Conservation (phyloP, 2,329 filamentous ascomycete genomes). For the Huntiella abstrusa region DNA sequence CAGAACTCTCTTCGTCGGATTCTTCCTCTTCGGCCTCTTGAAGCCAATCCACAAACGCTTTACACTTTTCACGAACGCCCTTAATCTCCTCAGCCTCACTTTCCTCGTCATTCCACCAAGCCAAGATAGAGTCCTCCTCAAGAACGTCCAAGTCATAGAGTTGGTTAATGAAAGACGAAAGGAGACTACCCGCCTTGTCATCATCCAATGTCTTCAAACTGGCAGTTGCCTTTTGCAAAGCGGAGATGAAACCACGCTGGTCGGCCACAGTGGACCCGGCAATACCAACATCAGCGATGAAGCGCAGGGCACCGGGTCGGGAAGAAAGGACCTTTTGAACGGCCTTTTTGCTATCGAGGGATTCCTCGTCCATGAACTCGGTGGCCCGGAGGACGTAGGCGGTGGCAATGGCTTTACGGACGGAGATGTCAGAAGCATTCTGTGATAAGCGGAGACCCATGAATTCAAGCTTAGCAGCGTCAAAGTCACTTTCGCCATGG, state of each 20-base stretch:
- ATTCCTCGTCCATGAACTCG: constrained; percentile 39
- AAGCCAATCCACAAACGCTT: constrained; percentile 67
- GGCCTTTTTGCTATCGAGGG: constrained; percentile 42
- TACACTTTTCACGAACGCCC: constrained; percentile 52
- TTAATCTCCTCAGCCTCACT: constrained; percentile 44
- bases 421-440: constrained; percentile 75
- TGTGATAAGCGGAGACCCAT: constrained; percentile 81
- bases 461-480: constrained; percentile 68
- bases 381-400: constrained; percentile 69
- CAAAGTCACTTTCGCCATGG: constrained; percentile 60
- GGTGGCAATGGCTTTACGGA: constrained; percentile 68
- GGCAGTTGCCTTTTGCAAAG: constrained; percentile 62
- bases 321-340: constrained; percentile 41
- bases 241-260: constrained; percentile 69
- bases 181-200: constrained; percentile 36
- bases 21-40: constrained; percentile 47
- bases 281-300: constrained; percentile 40
- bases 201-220: constrained; percentile 40
- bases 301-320: constrained; percentile 33
- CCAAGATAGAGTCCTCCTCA: constrained; percentile 72
- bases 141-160: constrained; percentile 70
- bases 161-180: constrained; percentile 65
- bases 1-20: constrained; percentile 43
- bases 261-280: constrained; percentile 49
- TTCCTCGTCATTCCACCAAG: constrained; percentile 68